phyloP scores from a whole-genome alignment of 441 rosid genomes.

The Adansonia gregorii region DNA sequence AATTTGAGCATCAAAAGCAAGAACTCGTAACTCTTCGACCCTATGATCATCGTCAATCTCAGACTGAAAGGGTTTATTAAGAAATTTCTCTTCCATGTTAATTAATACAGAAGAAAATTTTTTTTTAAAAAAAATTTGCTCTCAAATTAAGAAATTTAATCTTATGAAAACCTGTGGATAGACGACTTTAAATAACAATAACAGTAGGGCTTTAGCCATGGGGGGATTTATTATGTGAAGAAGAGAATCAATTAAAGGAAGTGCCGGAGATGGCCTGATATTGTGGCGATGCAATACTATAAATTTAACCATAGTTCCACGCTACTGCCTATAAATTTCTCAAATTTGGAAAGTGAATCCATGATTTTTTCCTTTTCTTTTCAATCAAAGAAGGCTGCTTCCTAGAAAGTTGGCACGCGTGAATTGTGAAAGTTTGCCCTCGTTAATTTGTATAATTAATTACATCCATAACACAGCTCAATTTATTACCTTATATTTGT shows the following conservation, averaged over 20 bases:
- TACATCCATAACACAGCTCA: too few species aligned
- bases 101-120: conserved; percentile 1
- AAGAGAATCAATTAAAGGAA: background rate
- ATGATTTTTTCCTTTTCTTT: background rate
- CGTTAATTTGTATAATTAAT: background rate
- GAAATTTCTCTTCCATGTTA: background rate
- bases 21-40: background rate
- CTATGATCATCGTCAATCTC: background rate
- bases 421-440: background rate
- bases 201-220: background rate
- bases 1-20: background rate
- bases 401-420: background rate
- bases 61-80: background rate
- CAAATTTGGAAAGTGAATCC: background rate
- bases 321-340: background rate
- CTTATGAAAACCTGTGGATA: background rate
- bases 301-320: background rate
- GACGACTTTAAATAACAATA: background rate
- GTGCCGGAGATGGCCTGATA: background rate
- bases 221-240: background rate
- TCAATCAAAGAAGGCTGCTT: background rate
- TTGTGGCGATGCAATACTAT: background rate
- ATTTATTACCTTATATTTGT: too few species aligned
- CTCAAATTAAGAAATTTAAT: background rate
- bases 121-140: background rate